A percentile compares a stretch with the other conserved stretches of the same genome.
phyloP scores from a whole-genome alignment of 352 stramenopile species.

The Globisporangium mamillatum region DNA sequence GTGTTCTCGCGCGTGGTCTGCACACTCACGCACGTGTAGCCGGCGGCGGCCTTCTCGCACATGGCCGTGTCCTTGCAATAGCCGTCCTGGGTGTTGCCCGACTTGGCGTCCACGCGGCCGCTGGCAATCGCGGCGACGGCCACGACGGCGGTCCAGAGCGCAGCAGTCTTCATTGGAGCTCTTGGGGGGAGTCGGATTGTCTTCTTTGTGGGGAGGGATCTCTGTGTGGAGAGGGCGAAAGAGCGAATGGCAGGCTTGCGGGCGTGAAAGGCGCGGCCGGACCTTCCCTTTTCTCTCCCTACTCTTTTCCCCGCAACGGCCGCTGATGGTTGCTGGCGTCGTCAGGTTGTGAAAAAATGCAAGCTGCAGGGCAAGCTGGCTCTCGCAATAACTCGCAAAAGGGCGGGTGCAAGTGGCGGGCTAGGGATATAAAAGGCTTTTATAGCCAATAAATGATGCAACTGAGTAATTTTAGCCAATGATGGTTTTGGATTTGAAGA shows the following conservation, averaged over 20 bases:
- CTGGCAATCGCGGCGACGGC: slow-evolving; percentile 16
- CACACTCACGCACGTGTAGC: slow-evolving; percentile 68
- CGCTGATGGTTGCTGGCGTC: not conserved
- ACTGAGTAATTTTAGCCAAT: too few relatives aligned
- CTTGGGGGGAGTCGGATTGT: not conserved
- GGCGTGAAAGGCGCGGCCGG: not conserved
- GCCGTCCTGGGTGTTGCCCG: slow-evolving; percentile 41
- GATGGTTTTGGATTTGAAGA: too few relatives aligned
- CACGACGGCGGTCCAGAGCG: slow-evolving; percentile 16
- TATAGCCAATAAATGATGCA: not conserved
- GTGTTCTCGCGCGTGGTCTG: slow-evolving; percentile 73
- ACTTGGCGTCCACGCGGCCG: slow-evolving; percentile 28
- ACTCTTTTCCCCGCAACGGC: not conserved
- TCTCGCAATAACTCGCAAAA: not conserved
- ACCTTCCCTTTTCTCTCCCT: not conserved
- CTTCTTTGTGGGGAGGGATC: not conserved
- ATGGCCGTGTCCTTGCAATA: slow-evolving; percentile 57
- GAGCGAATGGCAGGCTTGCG: slow-evolving; percentile 1
- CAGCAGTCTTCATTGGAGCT: slow-evolving; percentile 17
- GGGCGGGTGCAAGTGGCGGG: not conserved
- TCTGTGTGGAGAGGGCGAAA: slow-evolving; percentile 6
- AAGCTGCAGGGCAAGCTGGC: not conserved
- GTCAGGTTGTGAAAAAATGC: not conserved
- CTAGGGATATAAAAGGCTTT: not conserved
- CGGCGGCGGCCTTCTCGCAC: slow-evolving; percentile 31